phyloP scores from a whole-genome alignment of 768 basidiomycete species.

The Crassisporium funariophilum region DNA sequence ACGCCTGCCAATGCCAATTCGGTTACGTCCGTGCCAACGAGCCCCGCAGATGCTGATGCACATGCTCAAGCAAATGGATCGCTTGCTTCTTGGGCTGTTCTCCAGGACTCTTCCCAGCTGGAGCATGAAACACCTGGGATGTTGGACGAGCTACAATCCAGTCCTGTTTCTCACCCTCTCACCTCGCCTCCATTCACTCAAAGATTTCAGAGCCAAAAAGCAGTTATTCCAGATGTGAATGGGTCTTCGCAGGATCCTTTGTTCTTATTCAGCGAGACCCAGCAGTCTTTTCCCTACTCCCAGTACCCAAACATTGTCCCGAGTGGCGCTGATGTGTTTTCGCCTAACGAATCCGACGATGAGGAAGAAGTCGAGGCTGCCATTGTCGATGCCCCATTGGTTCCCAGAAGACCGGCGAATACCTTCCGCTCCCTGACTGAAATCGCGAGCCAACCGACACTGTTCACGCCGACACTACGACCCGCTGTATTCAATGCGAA shows the following conservation, averaged over 20 bases:
- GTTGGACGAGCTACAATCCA: slow-evolving; percentile 33
- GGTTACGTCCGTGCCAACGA: slow-evolving; percentile 3
- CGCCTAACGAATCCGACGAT: slow-evolving; percentile 42
- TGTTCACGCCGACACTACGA: slow-evolving; percentile 34
- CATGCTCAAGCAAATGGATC: background rate
- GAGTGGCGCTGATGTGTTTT: no score
- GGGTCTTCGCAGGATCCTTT: slow-evolving; percentile 33
- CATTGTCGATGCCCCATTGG: slow-evolving; percentile 23
- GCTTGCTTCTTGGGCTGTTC: slow-evolving; percentile 17
- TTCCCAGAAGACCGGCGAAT: slow-evolving; percentile 8
- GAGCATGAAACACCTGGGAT: slow-evolving; percentile 22
- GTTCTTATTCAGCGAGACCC: slow-evolving; percentile 56
- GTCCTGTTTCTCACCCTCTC: slow-evolving; percentile 13
- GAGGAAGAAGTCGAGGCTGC: slow-evolving; percentile 39
- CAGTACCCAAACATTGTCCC: slow-evolving; percentile 35
- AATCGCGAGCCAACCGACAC: slow-evolving; percentile 44
- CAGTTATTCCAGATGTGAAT: slow-evolving; percentile 2
- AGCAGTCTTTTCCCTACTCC: slow-evolving; percentile 56
- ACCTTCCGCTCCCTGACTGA: slow-evolving; percentile 50
- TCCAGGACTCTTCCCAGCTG: slow-evolving; percentile 18
- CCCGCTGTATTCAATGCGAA: slow-evolving; percentile 30
- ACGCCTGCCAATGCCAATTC: background rate
- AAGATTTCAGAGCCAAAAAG: slow-evolving; percentile 1
- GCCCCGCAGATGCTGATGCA: slow-evolving; percentile 1
- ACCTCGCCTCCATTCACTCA: slow-evolving; percentile 2